These are phyloP conservation scores for Pseudogymnoascus sp. DNA, from an alignment of 2,329 filamentous ascomycete species.

Conservation along the genomic window DNA sequence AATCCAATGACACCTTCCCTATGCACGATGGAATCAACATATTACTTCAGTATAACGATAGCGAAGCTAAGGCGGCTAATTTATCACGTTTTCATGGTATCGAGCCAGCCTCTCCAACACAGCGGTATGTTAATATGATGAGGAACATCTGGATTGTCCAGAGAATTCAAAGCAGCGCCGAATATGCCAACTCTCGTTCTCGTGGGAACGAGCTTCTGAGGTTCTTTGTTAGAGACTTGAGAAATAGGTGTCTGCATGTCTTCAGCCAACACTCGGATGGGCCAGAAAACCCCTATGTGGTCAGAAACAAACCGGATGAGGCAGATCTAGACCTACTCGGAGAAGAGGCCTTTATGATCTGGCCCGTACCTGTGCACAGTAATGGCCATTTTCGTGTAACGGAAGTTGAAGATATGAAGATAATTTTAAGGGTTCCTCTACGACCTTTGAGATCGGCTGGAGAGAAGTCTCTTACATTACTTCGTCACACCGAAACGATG, in stretches of 20 bases:
- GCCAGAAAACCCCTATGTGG: not conserved
- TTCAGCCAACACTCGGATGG: slow-evolving; percentile 4
- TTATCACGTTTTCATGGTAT: not conserved
- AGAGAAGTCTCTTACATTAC: slow-evolving; percentile 7
- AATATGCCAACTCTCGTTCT: slow-evolving; percentile 4
- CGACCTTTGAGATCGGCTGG: not conserved
- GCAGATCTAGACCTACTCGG: not conserved
- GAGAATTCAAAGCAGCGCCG: not conserved
- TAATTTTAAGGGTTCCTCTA: slow-evolving; percentile 3
- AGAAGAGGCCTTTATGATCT: slow-evolving; percentile 7
- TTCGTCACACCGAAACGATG: slow-evolving; percentile 2
- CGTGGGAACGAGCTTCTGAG: slow-evolving; percentile 7
- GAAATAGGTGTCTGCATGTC: not conserved
- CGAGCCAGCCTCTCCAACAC: not conserved
- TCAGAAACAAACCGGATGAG: slow-evolving; percentile 9
- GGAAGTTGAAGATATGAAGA: slow-evolving; percentile 9
- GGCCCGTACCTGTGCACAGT: not conserved
- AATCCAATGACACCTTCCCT: not conserved
- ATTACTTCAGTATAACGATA: slow-evolving; percentile 8
- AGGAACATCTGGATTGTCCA: slow-evolving; percentile 11
- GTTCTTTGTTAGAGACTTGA: slow-evolving; percentile 9
- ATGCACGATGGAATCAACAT: slow-evolving; percentile 12
- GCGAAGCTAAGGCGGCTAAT: not conserved
- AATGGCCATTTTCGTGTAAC: not conserved
- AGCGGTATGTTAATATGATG: slow-evolving; percentile 11